These are phyloP conservation scores for Lachancea quebecensis DNA, from an alignment of 805 yeast species.

Conservation along the genomic window DNA sequence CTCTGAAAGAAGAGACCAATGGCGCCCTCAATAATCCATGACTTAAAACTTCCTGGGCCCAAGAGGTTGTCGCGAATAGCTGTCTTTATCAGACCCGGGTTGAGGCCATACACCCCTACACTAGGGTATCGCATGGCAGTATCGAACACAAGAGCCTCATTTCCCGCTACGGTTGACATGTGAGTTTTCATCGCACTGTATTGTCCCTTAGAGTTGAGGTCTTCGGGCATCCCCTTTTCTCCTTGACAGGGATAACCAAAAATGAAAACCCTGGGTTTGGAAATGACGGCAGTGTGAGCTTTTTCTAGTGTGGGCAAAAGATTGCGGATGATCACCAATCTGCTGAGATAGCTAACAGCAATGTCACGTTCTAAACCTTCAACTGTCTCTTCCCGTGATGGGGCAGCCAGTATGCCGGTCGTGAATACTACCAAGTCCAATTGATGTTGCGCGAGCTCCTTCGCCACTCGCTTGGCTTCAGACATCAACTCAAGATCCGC, in stretches of 20 bases:
- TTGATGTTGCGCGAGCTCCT: constrained; percentile 15
- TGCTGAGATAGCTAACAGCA: constrained; percentile 35
- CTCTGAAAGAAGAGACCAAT: constrained; percentile 29
- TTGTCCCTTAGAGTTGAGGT: constrained; percentile 30
- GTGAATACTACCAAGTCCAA: constrained; percentile 32
- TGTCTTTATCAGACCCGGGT: constrained; percentile 36
- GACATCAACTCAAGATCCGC: constrained; percentile 32
- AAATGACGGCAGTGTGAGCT: neutral
- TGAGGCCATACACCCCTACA: constrained; percentile 31
- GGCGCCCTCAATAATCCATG: constrained; percentile 22
- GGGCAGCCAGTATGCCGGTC: constrained; percentile 34
- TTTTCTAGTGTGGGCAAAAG: constrained; percentile 16
- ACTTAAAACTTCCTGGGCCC: constrained; percentile 23
- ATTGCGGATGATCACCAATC: constrained; percentile 28
- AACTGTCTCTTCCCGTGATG: constrained; percentile 26
- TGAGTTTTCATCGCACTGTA: constrained; percentile 30
- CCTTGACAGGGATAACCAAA: constrained; percentile 37
- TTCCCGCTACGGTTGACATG: constrained; percentile 38
- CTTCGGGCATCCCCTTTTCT: constrained; percentile 30
- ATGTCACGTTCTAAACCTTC: constrained; percentile 36
- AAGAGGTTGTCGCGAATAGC: constrained; percentile 30
- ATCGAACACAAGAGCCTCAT: constrained; percentile 32
- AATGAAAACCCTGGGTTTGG: constrained; percentile 31
- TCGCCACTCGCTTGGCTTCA: constrained; percentile 22
- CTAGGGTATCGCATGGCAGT: constrained; percentile 16